Conservation (phyloP, 768 basidiomycete genomes). For the Suillus subaureus region DNA sequence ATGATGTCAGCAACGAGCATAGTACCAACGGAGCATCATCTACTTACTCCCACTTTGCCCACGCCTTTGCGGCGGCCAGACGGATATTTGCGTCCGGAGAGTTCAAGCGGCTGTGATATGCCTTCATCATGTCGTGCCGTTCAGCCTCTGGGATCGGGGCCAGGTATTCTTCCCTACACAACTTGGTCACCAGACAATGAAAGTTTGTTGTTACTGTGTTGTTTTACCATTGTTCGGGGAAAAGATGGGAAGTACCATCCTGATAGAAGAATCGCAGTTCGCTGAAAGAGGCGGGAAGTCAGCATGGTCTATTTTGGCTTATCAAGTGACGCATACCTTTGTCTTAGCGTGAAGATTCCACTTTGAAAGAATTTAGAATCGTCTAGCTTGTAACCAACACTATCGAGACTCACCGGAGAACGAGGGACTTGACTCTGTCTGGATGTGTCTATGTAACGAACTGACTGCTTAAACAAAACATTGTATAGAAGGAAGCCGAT, state of each 20-base stretch:
- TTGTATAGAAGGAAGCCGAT: neutral
- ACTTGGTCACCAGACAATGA: constrained; percentile 7
- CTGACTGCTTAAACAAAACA: neutral
- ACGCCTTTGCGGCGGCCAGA: constrained; percentile 75
- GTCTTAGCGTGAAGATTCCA: constrained; percentile 87
- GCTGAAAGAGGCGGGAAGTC: constrained; percentile 25
- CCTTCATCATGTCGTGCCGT: constrained; percentile 76
- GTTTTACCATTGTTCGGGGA: constrained; percentile 84
- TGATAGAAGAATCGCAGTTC: constrained; percentile 95
- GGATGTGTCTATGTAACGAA: constrained; percentile 63
- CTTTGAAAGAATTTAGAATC: constrained; percentile 35
- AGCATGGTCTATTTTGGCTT: neutral
- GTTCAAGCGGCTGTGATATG: constrained; percentile 82
- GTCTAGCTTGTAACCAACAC: neutral
- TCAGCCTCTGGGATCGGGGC: constrained; percentile 80
- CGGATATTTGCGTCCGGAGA: constrained; percentile 68
- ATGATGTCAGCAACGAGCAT: constrained; percentile 3
- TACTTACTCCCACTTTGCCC: constrained; percentile 90
- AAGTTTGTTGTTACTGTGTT: neutral
- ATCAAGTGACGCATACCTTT: constrained; percentile 48
- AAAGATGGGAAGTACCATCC: constrained; percentile 77
- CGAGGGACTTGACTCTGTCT: constrained; percentile 74
- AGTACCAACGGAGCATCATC: neutral
- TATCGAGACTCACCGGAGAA: constrained; percentile 57
- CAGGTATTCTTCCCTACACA: constrained; percentile 77